Evolutionary conservation across 2,329 filamentous ascomycete species (phyloP).

Genomic region (Phaeoacremonium minimum): DNA sequence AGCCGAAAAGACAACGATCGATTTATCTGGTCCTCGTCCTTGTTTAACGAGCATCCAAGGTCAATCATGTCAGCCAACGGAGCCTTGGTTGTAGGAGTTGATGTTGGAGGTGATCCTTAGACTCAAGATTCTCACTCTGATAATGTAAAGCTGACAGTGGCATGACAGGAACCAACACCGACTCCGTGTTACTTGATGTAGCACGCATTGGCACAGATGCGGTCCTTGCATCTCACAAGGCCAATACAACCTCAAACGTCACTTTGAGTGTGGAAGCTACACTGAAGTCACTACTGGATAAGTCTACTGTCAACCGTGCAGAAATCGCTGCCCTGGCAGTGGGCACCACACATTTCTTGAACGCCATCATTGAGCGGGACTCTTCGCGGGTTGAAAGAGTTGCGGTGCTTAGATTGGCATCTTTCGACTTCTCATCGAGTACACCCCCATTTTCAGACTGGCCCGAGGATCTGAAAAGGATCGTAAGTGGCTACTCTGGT

Average conservation of each 20-base stretch:
- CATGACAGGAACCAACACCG: constrained; percentile 15
- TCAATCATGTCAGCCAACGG: no score
- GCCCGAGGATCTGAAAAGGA: constrained; percentile 31
- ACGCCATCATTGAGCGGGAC: constrained; percentile 15
- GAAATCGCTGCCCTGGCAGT: constrained; percentile 11
- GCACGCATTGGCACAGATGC: constrained; percentile 12
- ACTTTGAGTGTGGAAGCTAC: constrained; percentile 12
- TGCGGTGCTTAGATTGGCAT: constrained; percentile 24
- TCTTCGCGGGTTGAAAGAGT: constrained; percentile 17
- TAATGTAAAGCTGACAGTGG: no score
- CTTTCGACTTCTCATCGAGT: constrained; percentile 23
- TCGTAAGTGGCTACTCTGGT: constrained; percentile 16
- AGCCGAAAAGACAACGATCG: no score
- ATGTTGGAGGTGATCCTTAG: constrained; percentile 5
- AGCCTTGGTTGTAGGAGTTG: constrained; percentile 8
- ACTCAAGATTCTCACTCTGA: no score
- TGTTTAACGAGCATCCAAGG: no score
- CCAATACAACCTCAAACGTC: constrained; percentile 12
- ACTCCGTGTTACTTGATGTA: constrained; percentile 18
- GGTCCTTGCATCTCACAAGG: constrained; percentile 12
- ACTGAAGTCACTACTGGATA: constrained; percentile 7
- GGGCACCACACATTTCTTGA: constrained; percentile 17
- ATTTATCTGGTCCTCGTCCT: no score
- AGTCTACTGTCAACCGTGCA: background rate
- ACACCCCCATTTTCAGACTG: constrained; percentile 33